Percentiles rank a stretch among this genome's conserved stretches.
Conservation (phyloP, 108 stramenopile species). For the Fistulifera pelliculosa region DNA sequence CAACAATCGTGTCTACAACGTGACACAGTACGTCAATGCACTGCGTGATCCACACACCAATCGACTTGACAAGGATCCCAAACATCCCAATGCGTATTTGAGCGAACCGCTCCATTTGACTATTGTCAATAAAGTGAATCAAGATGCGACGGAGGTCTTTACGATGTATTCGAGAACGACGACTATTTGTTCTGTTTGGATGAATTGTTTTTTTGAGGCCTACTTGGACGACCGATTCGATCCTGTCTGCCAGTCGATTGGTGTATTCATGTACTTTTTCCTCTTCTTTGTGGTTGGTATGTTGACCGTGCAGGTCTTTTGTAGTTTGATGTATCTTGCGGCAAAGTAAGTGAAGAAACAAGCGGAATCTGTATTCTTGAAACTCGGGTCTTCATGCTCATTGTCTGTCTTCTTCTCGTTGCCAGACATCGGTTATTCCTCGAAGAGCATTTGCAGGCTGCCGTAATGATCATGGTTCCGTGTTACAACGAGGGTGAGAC, state of each 20-base stretch:
- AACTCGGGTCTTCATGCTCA: too few relatives aligned
- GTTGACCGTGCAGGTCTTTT: background rate
- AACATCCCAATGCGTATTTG: slow-evolving; percentile 23
- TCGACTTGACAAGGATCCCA: background rate
- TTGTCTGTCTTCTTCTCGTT: too few relatives aligned
- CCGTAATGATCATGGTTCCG: slow-evolving; percentile 49
- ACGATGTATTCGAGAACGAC: slow-evolving; percentile 1
- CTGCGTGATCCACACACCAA: slow-evolving; percentile 8
- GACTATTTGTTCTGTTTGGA: slow-evolving; percentile 8
- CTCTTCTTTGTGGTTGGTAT: background rate
- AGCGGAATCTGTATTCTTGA: too few relatives aligned
- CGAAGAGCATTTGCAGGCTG: slow-evolving; percentile 27
- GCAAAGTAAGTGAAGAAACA: too few relatives aligned
- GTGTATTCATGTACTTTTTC: background rate
- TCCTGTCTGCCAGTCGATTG: slow-evolving; percentile 2
- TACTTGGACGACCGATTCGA: background rate
- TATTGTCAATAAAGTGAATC: slow-evolving; percentile 31
- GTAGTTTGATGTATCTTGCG: background rate
- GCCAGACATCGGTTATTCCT: slow-evolving; percentile 12
- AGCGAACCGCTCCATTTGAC: slow-evolving; percentile 30
- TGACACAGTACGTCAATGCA: slow-evolving; percentile 26
- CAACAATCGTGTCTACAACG: slow-evolving; percentile 33
- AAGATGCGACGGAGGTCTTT: background rate
- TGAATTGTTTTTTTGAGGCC: background rate
- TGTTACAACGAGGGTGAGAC: slow-evolving; percentile 50